Conservation (phyloP, 768 basidiomycete species). For the Tricholoma sp. region DNA sequence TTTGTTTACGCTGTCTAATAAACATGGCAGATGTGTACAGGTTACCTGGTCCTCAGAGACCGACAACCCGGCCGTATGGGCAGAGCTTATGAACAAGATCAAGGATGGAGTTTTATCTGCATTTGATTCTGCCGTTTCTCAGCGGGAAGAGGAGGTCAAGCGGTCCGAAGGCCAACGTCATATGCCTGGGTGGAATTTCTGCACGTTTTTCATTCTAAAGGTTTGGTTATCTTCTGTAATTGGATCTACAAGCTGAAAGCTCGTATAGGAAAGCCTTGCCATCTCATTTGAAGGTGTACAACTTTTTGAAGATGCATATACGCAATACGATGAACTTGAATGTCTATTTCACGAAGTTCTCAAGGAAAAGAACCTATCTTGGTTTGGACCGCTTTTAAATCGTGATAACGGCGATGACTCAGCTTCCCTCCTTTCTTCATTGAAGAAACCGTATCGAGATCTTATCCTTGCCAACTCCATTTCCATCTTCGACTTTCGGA, state of each 20-base stretch:
- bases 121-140: constrained; percentile 73
- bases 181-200: constrained; percentile 98
- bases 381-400: constrained; percentile 86
- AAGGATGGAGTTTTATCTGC: constrained; percentile 87
- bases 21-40: constrained; percentile 63
- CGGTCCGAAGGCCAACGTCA: constrained; percentile 84
- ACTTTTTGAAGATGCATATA: constrained; percentile 82
- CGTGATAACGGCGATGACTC: constrained; percentile 72
- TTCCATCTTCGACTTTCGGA: constrained; percentile 89
- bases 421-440: constrained; percentile 67
- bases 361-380: constrained; percentile 80
- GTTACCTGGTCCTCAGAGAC: constrained; percentile 68
- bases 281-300: constrained; percentile 87
- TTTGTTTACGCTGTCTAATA: constrained; percentile 13
- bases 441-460: constrained; percentile 83
- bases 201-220: constrained; percentile 94
- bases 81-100: constrained; percentile 79
- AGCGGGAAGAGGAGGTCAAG: constrained; percentile 86
- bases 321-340: constrained; percentile 91
- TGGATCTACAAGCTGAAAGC: constrained; percentile 15
- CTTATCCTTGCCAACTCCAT: constrained; percentile 87
- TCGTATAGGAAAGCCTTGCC: constrained; percentile 83
- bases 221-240: constrained; percentile 31
- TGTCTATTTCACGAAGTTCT: constrained; percentile 69
- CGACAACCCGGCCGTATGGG: constrained; percentile 79